Conservation (phyloP, 257 asterid genomes). For the Przewalskia tangutica region DNA sequence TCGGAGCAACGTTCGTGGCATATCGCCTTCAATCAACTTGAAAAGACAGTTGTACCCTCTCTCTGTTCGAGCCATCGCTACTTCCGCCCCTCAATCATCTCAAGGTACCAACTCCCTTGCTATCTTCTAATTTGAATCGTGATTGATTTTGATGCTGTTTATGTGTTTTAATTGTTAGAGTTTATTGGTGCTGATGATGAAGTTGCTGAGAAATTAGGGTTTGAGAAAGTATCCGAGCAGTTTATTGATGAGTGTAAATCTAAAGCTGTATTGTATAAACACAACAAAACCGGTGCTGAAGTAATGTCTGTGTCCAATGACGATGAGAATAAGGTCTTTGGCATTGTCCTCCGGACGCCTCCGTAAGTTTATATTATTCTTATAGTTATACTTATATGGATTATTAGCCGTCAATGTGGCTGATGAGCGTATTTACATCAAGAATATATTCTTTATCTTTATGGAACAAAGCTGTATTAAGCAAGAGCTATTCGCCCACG, state of each 20-base stretch:
- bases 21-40: constrained; percentile 32
- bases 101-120: constrained; percentile 18
- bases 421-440: too few species aligned
- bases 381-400: too few species aligned
- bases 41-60: constrained; percentile 35
- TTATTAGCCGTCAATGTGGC: too few species aligned
- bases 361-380: too few species aligned
- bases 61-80: constrained; percentile 62
- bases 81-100: constrained; percentile 56
- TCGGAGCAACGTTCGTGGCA: constrained; percentile 34
- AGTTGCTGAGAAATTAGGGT: constrained; percentile 80
- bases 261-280: constrained; percentile 80
- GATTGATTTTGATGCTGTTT: not conserved
- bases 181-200: constrained; percentile 65
- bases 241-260: constrained; percentile 93
- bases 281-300: constrained; percentile 93
- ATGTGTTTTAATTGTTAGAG: constrained; percentile 18
- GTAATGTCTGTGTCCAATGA: constrained; percentile 89
- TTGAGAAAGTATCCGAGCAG: constrained; percentile 80
- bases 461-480: not conserved
- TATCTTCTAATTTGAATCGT: not conserved
- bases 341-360: constrained; percentile 50
- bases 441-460: too few species aligned
- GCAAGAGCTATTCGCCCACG: not conserved
- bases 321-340: constrained; percentile 94